A percentile compares a stretch with the other conserved stretches of the same genome.
These are phyloP conservation scores for Eruca vesicaria DNA, from an alignment of 441 rosid genomes.

Conservation along the genomic window DNA sequence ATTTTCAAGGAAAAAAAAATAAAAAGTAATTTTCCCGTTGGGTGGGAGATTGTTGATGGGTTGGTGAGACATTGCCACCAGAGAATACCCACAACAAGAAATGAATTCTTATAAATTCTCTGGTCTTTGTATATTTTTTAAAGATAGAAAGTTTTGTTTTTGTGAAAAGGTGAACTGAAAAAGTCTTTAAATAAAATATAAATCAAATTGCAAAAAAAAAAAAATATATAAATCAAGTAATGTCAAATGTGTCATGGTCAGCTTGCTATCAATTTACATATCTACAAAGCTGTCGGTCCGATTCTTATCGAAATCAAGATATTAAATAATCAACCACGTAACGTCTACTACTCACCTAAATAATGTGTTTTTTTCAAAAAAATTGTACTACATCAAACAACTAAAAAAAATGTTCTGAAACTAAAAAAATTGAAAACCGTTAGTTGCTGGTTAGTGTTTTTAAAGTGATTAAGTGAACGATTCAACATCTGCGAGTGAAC, in stretches of 20 bases:
- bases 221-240: constrained; percentile 4
- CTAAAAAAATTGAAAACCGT: background rate
- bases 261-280: background rate
- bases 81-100: background rate
- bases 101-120: background rate
- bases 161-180: background rate
- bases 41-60: constrained; percentile 23
- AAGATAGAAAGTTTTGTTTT: constrained; percentile 13
- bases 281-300: constrained; percentile 28
- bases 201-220: too few species aligned
- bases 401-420: background rate
- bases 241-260: constrained; percentile 27
- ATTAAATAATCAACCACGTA: constrained; percentile 8
- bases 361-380: background rate
- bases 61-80: constrained; percentile 24
- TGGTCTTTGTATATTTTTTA: constrained; percentile 11
- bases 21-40: constrained; percentile 8
- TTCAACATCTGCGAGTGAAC: background rate
- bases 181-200: too few species aligned
- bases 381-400: background rate
- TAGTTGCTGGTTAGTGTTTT: background rate
- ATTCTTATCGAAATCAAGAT: constrained; percentile 23
- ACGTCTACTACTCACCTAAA: constrained; percentile 3
- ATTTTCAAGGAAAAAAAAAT: background rate
- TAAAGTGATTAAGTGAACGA: background rate